These are phyloP conservation scores for Penicillium occitanis DNA, from an alignment of 2,329 filamentous ascomycete genomes.

Conservation along the genomic window DNA sequence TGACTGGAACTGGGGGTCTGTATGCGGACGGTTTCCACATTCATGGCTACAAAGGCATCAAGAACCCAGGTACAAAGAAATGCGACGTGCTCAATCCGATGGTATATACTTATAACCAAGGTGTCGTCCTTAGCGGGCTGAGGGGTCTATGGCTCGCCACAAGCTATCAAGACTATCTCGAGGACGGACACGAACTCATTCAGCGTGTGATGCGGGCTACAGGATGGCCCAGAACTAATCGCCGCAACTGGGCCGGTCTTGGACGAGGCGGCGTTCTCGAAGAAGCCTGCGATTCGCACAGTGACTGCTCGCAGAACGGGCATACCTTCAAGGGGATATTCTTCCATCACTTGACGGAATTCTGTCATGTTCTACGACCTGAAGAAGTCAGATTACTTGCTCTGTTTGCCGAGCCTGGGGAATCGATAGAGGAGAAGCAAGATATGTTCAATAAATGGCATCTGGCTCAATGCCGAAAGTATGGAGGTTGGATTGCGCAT, in stretches of 20 bases:
- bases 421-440: constrained; percentile 47
- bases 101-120: constrained; percentile 96
- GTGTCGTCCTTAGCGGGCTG: constrained; percentile 79
- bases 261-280: constrained; percentile 79
- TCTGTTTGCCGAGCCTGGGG: constrained; percentile 33
- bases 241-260: constrained; percentile 66
- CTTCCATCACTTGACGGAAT: constrained; percentile 80
- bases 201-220: constrained; percentile 73
- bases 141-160: constrained; percentile 78
- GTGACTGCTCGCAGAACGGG: constrained; percentile 74
- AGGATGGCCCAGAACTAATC: constrained; percentile 60
- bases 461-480: constrained; percentile 60
- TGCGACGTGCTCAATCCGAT: constrained; percentile 83
- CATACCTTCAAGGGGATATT: constrained; percentile 96
- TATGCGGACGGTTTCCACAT: constrained; percentile 91
- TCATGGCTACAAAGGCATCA: constrained; percentile 58
- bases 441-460: constrained; percentile 52
- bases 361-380: constrained; percentile 67
- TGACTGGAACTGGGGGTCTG: constrained; percentile 73
- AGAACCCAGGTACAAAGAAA: constrained; percentile 63
- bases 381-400: constrained; percentile 48
- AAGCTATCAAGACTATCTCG: constrained; percentile 67
- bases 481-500: constrained; percentile 72
- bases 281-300: constrained; percentile 75
- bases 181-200: constrained; percentile 77